These are phyloP conservation scores for Geotrichum candidum DNA, from an alignment of 1,139 yeast genomes.

Conservation along the genomic window DNA sequence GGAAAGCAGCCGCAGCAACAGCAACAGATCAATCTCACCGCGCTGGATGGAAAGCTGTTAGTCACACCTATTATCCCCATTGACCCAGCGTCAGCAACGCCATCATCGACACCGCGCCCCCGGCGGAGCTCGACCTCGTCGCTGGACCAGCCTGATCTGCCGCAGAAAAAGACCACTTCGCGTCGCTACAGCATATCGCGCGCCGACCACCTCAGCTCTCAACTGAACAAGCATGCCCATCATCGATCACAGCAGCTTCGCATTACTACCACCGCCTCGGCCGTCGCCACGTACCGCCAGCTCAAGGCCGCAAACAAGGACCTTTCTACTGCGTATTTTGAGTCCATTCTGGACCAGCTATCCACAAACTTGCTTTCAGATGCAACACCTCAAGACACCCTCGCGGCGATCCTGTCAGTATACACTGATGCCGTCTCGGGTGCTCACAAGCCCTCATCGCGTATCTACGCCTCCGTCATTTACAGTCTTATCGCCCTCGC, in stretches of 20 bases:
- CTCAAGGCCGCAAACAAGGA: conserved; percentile 2
- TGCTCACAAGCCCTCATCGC: conserved; percentile 26
- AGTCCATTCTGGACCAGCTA: conserved; percentile 1
- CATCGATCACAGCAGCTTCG: conserved; percentile 5
- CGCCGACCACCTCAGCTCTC: background rate
- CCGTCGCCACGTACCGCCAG: conserved; percentile 8
- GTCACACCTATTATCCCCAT: background rate
- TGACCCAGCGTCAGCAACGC: background rate
- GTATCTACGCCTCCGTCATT: conserved; percentile 32
- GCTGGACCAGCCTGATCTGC: conserved; percentile 1
- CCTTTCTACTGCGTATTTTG: background rate
- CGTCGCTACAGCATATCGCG: conserved; percentile 8
- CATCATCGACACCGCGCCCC: background rate
- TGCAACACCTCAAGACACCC: conserved; percentile 2
- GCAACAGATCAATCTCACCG: conserved; percentile 16
- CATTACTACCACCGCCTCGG: conserved; percentile 5
- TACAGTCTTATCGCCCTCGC: conserved; percentile 29
- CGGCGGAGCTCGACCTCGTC: conserved; percentile 12
- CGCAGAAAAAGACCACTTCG: background rate
- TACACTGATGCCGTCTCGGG: conserved; percentile 7
- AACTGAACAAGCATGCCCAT: conserved; percentile 7
- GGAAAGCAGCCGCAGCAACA: conserved; percentile 3
- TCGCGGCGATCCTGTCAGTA: conserved; percentile 5
- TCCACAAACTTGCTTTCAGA: conserved; percentile 2
- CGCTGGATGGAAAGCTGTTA: conserved; percentile 29